Conservation (phyloP, 306 rosid genomes). For the Senna tora region DNA sequence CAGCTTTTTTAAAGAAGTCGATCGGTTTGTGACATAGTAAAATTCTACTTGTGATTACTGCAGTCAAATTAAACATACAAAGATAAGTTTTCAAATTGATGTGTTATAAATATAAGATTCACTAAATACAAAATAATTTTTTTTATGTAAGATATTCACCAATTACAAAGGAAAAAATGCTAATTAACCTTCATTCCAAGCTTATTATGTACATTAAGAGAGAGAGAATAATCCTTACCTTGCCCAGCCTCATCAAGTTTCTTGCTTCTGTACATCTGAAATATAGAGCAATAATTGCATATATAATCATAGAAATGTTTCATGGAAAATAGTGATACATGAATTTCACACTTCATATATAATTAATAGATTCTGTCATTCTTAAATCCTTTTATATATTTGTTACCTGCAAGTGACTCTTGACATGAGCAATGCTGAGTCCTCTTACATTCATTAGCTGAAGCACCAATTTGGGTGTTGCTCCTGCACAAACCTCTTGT, state of each 20-base stretch:
- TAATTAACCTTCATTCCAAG: not conserved
- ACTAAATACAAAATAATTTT: no score
- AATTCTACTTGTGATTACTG: no score
- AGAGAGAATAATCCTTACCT: slow-evolving; percentile 46
- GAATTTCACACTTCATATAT: not conserved
- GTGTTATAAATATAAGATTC: no score
- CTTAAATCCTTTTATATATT: not conserved
- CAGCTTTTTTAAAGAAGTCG: no score
- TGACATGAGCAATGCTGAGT: slow-evolving; percentile 75
- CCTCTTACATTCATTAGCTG: slow-evolving; percentile 82
- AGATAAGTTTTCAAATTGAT: no score
- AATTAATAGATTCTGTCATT: not conserved
- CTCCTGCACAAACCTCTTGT: slow-evolving; percentile 49
- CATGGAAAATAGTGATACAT: not conserved
- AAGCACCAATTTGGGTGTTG: slow-evolving; percentile 74
- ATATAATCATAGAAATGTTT: not conserved
- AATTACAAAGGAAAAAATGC: no score
- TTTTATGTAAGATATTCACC: no score
- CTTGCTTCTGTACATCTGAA: slow-evolving; percentile 80
- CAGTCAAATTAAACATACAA: no score
- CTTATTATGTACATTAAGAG: not conserved
- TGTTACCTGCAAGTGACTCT: slow-evolving; percentile 77
- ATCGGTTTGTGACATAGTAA: no score
- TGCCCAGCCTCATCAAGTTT: slow-evolving; percentile 71
- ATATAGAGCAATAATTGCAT: not conserved